phyloP scores from a whole-genome alignment of 768 basidiomycete species.

The Mycena latifolia region DNA sequence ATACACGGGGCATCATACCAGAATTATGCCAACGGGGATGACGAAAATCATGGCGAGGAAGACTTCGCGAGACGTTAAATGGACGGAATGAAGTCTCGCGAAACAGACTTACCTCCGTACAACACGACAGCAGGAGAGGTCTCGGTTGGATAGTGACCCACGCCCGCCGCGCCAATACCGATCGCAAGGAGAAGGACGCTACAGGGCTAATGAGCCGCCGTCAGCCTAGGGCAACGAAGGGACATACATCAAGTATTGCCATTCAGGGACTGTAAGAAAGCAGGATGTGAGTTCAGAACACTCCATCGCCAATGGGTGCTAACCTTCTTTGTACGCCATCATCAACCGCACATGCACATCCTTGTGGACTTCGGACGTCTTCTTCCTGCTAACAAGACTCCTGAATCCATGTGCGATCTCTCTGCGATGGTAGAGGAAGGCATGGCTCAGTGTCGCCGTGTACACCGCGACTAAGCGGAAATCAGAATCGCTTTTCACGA shows the following conservation, averaged over 20 bases:
- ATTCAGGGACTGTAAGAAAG: conserved; percentile 49
- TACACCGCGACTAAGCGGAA: conserved; percentile 31
- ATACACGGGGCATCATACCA: not conserved
- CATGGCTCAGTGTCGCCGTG: conserved; percentile 53
- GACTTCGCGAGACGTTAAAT: not conserved
- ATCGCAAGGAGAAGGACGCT: conserved; percentile 44
- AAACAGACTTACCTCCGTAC: conserved; percentile 36
- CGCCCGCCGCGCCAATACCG: conserved; percentile 44
- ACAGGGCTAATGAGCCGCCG: not conserved
- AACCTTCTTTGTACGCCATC: conserved; percentile 50
- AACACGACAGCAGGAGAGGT: conserved; percentile 44
- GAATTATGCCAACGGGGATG: conserved; percentile 48
- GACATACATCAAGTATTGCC: conserved; percentile 53
- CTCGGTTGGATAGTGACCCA: conserved; percentile 47
- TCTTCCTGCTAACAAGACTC: conserved; percentile 41
- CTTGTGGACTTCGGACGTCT: conserved; percentile 43
- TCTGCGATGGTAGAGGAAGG: conserved; percentile 55
- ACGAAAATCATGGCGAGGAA: conserved; percentile 37
- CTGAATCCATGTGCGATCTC: conserved; percentile 47
- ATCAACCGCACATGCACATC: conserved; percentile 59
- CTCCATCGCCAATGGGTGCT: too few relatives aligned
- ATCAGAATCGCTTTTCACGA: conserved; percentile 34
- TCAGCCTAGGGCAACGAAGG: conserved; percentile 13
- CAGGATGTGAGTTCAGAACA: too few relatives aligned
- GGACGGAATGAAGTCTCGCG: not conserved